Base-by-base conservation (phyloP, 177 flowering plant species). In the Vitis hybrid region DNA sequence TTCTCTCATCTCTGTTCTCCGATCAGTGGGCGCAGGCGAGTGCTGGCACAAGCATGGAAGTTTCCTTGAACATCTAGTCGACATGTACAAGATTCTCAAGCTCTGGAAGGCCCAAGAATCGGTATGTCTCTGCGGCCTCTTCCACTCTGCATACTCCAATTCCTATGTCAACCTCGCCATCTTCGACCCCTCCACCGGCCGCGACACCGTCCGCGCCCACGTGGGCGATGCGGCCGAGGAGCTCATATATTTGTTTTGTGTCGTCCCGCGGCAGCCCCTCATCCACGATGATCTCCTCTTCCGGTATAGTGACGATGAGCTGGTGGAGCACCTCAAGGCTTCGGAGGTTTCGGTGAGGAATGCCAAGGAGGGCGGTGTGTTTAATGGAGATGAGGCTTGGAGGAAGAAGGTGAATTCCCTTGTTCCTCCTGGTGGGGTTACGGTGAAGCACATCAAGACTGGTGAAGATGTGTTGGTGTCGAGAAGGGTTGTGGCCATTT, bases 41-140 rank as follows among this genome's bases (percentile, higher is more conserved):
- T 91, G 97, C 83, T 94, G 97, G 97, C 98, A 94, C 88, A 94
- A 94, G 78, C 97, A 94, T 73, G 97, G 98, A 8, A 91, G 85
- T 77, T 92, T 94, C 79, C 91, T 92, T 64, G 93, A 91, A 17
- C 99, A 94, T 85, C 88, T 94, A 9, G 18, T 91, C 67, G 94
- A 89, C 78, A 81, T 87, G 15, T 84, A 92, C 79, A 74, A 78
- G 21, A 91, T 94, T 49, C 90, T 92, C 71, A 78, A 84, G 71
- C 79, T 91, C 6, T 94, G 99, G 99, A 75, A 75, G 14, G 78
- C 82, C 1, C 94, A 86, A 0, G 85, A 85, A n/a, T 48, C 86
- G 14, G 88, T 91, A 58, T 85, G 87, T 52, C 91, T 91, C 21
- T 89, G 97, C 68, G 99, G 99, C 52, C 95, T 94, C 70, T 94